Base-by-base conservation (phyloP, 2,329 filamentous ascomycete genomes). In the Simplicillium sp. region DNA sequence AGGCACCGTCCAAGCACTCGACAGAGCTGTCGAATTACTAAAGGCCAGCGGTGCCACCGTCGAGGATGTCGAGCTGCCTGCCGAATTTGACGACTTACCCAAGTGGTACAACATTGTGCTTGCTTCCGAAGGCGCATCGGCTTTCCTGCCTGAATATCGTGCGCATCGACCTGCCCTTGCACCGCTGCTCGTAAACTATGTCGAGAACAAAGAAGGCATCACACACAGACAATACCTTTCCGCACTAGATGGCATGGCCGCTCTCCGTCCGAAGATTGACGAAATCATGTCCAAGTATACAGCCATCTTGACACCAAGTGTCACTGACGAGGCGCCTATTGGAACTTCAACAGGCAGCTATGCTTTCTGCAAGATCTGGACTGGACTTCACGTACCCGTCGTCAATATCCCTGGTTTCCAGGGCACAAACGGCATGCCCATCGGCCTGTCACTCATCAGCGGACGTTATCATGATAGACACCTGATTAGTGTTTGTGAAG, bases 391-490 rank as follows among this genome's bases (percentile, higher is more conserved):
- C 45, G 71, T 67, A 1, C 80, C 80, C 0, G 74, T 77, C 0
- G 56, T 82, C n/a, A 82, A 83, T 44, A 55, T 84, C 0, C 77
- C 78, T 0, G 79, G 77, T 0, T 82, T 84, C 47, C 56, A 64
- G 29, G 78, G 80, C 17, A 38, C 46, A 2, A 52, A 55, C n/a
- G 56, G 53, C 14, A 62, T 84, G 65, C 80, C 80, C 0, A 66
- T 84, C 31, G 80, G 80, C 0, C 43, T 80, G 12, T 73, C 70
- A 0, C 54, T 78, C 1, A 67, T 77, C 0, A 65, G 65, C 1
- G 59, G 66, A 2, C 55, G 72, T 6, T 75, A 67, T 46, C 54
- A 50, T 2, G 71, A 76, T 49, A 54, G 61, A 32, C 60, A 66
- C 38, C 56, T 73, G 15, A 50, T 74, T 31, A 53, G 55, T 32